Evolutionary conservation across 257 asterid genomes (phyloP).

Genomic region (Solanum commersonii): DNA sequence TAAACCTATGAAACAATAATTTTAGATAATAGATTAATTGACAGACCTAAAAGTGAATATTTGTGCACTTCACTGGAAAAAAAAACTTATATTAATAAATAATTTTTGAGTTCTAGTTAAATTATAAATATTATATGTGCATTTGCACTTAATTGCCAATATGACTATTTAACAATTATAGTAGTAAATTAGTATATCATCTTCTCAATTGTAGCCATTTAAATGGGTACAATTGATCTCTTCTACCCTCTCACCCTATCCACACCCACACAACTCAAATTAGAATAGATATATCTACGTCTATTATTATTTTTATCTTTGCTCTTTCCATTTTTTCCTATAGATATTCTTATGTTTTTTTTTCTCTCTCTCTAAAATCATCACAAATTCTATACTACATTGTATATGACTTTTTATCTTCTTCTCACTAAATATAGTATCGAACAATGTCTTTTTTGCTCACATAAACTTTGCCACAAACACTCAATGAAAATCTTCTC

Average conservation of each 20-base stretch:
- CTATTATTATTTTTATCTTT: no score
- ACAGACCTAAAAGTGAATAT: background rate
- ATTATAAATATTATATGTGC: background rate
- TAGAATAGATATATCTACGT: background rate
- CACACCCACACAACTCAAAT: background rate
- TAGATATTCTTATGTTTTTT: background rate
- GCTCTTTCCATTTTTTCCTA: background rate
- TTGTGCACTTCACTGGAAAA: background rate
- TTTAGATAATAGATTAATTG: background rate
- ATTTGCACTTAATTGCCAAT: background rate
- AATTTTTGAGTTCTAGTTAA: background rate
- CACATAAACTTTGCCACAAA: background rate
- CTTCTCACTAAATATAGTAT: background rate
- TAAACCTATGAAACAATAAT: background rate
- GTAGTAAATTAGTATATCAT: background rate
- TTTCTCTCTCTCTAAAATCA: background rate
- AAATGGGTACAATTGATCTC: background rate
- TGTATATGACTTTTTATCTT: no score
- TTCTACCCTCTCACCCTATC: background rate
- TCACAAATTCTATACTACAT: no score
- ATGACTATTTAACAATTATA: background rate
- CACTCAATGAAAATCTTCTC: background rate
- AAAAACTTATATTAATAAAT: background rate
- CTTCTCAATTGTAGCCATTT: background rate
- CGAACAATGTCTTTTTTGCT: background rate